Conservation (phyloP, 2,329 filamentous ascomycete species). For the Daldinia sp. region DNA sequence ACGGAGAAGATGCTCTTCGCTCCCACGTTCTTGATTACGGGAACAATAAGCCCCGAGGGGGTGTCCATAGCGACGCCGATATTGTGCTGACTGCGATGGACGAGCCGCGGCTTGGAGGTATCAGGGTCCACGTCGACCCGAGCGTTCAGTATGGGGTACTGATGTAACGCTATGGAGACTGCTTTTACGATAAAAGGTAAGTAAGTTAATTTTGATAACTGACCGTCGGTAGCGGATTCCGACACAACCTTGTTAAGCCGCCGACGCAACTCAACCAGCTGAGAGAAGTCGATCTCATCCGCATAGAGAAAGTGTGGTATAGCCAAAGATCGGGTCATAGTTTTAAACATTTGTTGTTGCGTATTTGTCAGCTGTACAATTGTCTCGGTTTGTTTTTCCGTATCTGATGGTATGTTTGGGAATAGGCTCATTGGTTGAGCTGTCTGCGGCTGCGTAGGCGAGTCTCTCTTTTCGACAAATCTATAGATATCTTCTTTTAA, state of each 20-base stretch:
- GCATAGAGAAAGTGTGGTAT: conserved; percentile 98
- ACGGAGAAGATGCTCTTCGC: conserved; percentile 79
- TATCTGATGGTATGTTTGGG: conserved; percentile 45
- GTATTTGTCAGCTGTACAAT: conserved; percentile 75
- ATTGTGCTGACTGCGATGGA: conserved; percentile 87
- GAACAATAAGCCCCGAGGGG: conserved; percentile 85
- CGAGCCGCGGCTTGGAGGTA: conserved; percentile 73
- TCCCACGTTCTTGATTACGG: conserved; percentile 87
- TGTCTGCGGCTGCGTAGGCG: conserved; percentile 40
- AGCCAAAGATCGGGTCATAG: conserved; percentile 88
- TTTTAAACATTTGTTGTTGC: conserved; percentile 95
- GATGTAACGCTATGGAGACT: conserved; percentile 81
- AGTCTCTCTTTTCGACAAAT: conserved; percentile 64
- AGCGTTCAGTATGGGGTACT: conserved; percentile 88
- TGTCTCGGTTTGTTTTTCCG: conserved; percentile 71
- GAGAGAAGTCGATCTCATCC: conserved; percentile 84
- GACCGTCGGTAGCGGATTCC: conserved; percentile 51
- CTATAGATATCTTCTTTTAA: conserved; percentile 89
- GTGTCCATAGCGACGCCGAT: conserved; percentile 97
- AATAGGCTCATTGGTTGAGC: conserved; percentile 44
- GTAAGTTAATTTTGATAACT: conserved; percentile 78
- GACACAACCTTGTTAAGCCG: conserved; percentile 74
- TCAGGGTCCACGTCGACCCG: conserved; percentile 71
- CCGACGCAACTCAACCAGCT: conserved; percentile 74
- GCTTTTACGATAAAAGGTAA: conserved; percentile 97